Conservation (phyloP, 2,329 filamentous ascomycete species). For the Nannizziopsis arthrosporioides region DNA sequence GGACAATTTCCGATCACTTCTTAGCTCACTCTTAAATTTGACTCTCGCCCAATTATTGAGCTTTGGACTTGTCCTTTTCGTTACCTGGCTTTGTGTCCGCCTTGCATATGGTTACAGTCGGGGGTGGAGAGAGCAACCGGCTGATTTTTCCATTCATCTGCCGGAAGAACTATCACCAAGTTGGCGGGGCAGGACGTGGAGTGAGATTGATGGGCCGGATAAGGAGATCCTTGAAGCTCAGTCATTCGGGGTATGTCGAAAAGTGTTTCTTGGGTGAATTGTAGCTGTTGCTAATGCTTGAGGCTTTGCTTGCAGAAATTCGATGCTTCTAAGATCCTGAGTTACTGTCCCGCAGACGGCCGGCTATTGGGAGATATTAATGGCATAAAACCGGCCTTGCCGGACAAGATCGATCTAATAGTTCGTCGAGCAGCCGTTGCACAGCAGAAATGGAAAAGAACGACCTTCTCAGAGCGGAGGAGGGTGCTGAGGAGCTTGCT, state of each 20-base stretch:
- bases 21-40: slow-evolving; percentile 1
- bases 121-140: slow-evolving; percentile 24
- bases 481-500: slow-evolving; percentile 71
- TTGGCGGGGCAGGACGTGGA: slow-evolving; percentile 27
- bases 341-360: slow-evolving; percentile 69
- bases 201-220: slow-evolving; percentile 24
- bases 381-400: slow-evolving; percentile 59
- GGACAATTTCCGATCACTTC: slow-evolving; percentile 8
- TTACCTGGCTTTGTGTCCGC: slow-evolving; percentile 9
- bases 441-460: slow-evolving; percentile 65
- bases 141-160: slow-evolving; percentile 29
- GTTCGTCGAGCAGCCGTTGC: slow-evolving; percentile 62
- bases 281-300: not conserved
- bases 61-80: slow-evolving; percentile 3
- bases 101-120: slow-evolving; percentile 5
- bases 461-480: slow-evolving; percentile 64
- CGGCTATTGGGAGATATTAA: slow-evolving; percentile 56
- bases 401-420: slow-evolving; percentile 64
- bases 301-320: slow-evolving; percentile 24
- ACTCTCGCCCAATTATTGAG: slow-evolving; percentile 8
- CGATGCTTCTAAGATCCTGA: slow-evolving; percentile 31
- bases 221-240: slow-evolving; percentile 30
- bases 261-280: slow-evolving; percentile 7
- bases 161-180: slow-evolving; percentile 26
- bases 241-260: slow-evolving; percentile 26